Base-by-base conservation (phyloP, 73 alveolate genomes). In the Tetrahymena borealis region DNA sequence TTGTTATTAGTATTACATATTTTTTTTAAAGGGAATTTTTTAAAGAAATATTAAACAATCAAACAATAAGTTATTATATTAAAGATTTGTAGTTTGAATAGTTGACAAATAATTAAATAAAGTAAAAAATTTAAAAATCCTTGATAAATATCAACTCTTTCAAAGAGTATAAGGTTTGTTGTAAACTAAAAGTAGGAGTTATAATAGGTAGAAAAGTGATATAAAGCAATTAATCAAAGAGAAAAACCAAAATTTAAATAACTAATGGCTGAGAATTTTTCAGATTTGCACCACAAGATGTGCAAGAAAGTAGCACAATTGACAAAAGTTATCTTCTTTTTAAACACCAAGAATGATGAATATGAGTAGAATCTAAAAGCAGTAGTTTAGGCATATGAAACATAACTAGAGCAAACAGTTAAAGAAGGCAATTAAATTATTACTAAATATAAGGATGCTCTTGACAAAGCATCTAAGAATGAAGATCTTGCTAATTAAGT, bases 281-380 rank as follows among this genome's bases (percentile, higher is more conserved):
- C 85, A 15, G 95, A 93, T 32, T 90, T 93, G 38, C 95, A 93
- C 78, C 95, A 93, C 32, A 90, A 92, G 11, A 60, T 93, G 33
- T 93, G 95, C 91, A 93, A 93, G 39, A 93, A 96, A 96, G 97
- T 98, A 36, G 99, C 99, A 31, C 96, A 98, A 90, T 97, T 98
- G 32, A 98, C 99, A 40, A 98, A 98, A 94, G 99, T 98, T 40
- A 98, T 98, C 39, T 98, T 97, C 97, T 98, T 97, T 91, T 94
- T 98, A 90, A 98, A 98, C 91, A 97, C 99, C 20, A 96, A 98
- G 93, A 97, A 97, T 42, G 99, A 98, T 79, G 99, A 98, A 95
- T 97, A 96, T 20, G 94, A 85, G 77, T 78, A 41, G 32, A 93
- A 90, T 43, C 95, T 91, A 36, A 40, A 93, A 38, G 96, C 98